A percentile compares a stretch with the other conserved stretches of the same genome.
phyloP scores from a whole-genome alignment of 2,329 filamentous ascomycete species.

The Cryoendolithus antarcticus region DNA sequence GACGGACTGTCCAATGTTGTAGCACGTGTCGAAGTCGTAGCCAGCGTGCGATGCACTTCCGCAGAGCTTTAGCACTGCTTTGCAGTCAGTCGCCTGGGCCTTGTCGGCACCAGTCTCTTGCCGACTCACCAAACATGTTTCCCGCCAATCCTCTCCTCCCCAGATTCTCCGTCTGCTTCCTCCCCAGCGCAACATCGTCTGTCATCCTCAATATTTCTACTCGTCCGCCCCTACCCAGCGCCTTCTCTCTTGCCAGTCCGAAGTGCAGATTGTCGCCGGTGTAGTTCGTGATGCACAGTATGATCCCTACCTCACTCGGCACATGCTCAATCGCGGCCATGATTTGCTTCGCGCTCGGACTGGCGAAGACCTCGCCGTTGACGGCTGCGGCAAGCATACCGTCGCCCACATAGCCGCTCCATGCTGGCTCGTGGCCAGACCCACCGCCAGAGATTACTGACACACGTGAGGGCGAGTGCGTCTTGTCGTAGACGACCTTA shows the following conservation, averaged over 20 bases:
- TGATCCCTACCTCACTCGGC: conserved; percentile 33
- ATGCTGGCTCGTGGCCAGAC: conserved; percentile 37
- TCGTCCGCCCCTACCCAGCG: conserved; percentile 31
- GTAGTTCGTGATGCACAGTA: conserved; percentile 39
- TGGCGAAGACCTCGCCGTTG: conserved; percentile 37
- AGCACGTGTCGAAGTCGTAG: conserved; percentile 33
- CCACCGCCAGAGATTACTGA: conserved; percentile 36
- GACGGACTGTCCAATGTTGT: conserved; percentile 32
- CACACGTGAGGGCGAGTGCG: conserved; percentile 31
- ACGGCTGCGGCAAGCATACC: conserved; percentile 38
- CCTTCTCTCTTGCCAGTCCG: conserved; percentile 36
- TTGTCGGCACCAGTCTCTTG: conserved; percentile 18
- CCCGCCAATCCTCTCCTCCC: conserved; percentile 39
- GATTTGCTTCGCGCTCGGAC: conserved; percentile 36
- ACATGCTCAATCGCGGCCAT: conserved; percentile 37
- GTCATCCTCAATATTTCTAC: conserved; percentile 37
- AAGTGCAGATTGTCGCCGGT: conserved; percentile 40
- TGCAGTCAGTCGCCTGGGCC: conserved; percentile 1
- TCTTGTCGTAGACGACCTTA: conserved; percentile 36
- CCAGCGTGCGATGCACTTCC: conserved; percentile 33
- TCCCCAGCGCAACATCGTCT: conserved; percentile 36
- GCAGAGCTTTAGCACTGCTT: conserved; percentile 34
- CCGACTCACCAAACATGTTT: conserved; percentile 24
- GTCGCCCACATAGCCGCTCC: conserved; percentile 37
- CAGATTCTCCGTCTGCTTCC: conserved; percentile 36